Conservation (phyloP, 257 asterid species). For the Przewalskia tangutica region DNA sequence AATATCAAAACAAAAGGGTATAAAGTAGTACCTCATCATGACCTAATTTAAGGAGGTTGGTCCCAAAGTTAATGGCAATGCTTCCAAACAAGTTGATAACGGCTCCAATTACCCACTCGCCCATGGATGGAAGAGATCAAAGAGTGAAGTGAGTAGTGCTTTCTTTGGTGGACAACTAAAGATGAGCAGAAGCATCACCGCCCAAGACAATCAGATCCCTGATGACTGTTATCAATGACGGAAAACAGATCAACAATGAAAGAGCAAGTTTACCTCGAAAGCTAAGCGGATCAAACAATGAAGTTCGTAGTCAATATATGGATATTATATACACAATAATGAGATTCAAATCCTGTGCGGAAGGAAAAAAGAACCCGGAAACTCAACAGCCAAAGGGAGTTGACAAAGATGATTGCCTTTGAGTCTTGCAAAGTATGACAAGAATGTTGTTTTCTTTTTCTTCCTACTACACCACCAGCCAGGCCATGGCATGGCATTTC, state of each 20-base stretch:
- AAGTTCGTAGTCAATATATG: background rate
- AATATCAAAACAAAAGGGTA: background rate
- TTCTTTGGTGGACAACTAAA: background rate
- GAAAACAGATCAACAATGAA: background rate
- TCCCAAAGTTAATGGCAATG: slow-evolving; percentile 90
- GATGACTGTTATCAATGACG: background rate
- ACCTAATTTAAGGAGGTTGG: slow-evolving; percentile 89
- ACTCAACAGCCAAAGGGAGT: background rate
- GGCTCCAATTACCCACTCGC: slow-evolving; percentile 95
- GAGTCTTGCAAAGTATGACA: background rate
- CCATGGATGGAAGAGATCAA: slow-evolving; percentile 37
- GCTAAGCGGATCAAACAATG: background rate
- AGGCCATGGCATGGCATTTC: background rate
- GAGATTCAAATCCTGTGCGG: background rate
- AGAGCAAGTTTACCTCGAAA: background rate
- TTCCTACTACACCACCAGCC: too few relatives aligned
- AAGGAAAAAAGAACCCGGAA: background rate
- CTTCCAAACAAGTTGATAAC: slow-evolving; percentile 79
- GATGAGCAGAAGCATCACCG: slow-evolving; percentile 3
- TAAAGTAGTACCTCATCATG: slow-evolving; percentile 58
- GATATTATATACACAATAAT: background rate
- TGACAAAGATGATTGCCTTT: background rate
- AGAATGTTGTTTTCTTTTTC: background rate
- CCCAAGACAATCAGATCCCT: background rate
- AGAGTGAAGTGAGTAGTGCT: background rate